Evolutionary conservation across 1,139 yeast genomes (phyloP).

Genomic region (Saccharomyces hybrid): DNA sequence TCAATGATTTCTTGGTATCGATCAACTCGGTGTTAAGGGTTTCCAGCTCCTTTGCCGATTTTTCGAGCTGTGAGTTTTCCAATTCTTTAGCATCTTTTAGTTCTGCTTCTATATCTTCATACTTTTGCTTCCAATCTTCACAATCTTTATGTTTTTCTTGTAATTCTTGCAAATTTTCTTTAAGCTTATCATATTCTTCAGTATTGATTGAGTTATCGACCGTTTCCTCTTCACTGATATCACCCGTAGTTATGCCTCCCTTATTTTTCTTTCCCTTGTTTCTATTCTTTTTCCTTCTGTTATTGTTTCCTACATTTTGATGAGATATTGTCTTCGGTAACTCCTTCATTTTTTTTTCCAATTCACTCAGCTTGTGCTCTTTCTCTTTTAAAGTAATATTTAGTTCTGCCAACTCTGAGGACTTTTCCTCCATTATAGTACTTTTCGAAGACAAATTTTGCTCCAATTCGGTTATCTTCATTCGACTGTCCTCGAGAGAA

Average conservation of each 20-base stretch:
- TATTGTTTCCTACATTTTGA: slow-evolving; percentile 8
- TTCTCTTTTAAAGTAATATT: slow-evolving; percentile 11
- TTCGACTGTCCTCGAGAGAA: background rate
- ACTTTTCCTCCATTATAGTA: background rate
- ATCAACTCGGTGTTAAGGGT: slow-evolving; percentile 12
- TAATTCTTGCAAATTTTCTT: slow-evolving; percentile 4
- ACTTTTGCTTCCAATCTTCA: slow-evolving; percentile 18
- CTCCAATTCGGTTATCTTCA: background rate
- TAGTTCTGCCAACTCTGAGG: background rate
- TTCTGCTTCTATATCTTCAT: slow-evolving; percentile 13
- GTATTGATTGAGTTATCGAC: slow-evolving; percentile 13
- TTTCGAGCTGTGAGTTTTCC: background rate
- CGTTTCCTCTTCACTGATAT: slow-evolving; percentile 24
- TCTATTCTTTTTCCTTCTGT: slow-evolving; percentile 10
- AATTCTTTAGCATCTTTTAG: slow-evolving; percentile 3
- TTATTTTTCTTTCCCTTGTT: slow-evolving; percentile 22
- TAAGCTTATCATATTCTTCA: slow-evolving; percentile 13
- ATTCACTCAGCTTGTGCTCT: slow-evolving; percentile 6
- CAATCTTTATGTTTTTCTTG: slow-evolving; percentile 13
- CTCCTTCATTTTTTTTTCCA: slow-evolving; percentile 1
- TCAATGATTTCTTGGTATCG: slow-evolving; percentile 11
- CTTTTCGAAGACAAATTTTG: background rate
- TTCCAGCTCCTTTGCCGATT: slow-evolving; percentile 2
- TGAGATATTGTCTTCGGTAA: background rate
- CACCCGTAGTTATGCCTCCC: slow-evolving; percentile 16